phyloP scores from a whole-genome alignment of 164 flowering plant genomes.

The Cinnamomum chago region DNA sequence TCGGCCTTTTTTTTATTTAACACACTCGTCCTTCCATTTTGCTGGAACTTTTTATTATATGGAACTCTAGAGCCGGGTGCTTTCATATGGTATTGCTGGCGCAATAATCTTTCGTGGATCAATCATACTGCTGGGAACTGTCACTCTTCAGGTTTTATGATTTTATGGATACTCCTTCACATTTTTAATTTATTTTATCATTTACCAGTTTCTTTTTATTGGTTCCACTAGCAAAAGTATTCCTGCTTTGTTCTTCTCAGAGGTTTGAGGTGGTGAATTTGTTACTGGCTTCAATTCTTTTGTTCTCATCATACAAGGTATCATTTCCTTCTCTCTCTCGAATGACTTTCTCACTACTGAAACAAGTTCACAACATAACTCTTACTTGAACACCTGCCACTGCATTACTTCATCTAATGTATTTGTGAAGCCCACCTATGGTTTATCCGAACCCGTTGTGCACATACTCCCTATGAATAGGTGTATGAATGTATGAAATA shows the following conservation, averaged over 20 bases:
- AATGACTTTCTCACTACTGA: too few species aligned
- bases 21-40: constrained; percentile 2
- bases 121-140: constrained; percentile 84
- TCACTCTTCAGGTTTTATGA: constrained; percentile 73
- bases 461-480: too few species aligned
- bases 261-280: constrained; percentile 89
- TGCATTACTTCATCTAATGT: too few species aligned
- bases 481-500: too few species aligned
- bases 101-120: constrained; percentile 80
- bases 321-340: constrained; percentile 11
- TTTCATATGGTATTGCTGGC: constrained; percentile 95
- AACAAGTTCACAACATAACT: too few species aligned
- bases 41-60: constrained; percentile 8
- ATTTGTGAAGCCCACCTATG: too few species aligned
- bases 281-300: constrained; percentile 70
- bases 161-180: background rate
- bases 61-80: constrained; percentile 66
- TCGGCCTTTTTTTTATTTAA: background rate
- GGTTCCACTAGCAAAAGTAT: constrained; percentile 9
- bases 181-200: background rate
- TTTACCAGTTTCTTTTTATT: constrained; percentile 6
- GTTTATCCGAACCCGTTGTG: too few species aligned
- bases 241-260: constrained; percentile 31
- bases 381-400: too few species aligned
- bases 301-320: constrained; percentile 89